Base-by-base conservation (phyloP, 352 stramenopile genomes). In the Peronospora belbahrii region DNA sequence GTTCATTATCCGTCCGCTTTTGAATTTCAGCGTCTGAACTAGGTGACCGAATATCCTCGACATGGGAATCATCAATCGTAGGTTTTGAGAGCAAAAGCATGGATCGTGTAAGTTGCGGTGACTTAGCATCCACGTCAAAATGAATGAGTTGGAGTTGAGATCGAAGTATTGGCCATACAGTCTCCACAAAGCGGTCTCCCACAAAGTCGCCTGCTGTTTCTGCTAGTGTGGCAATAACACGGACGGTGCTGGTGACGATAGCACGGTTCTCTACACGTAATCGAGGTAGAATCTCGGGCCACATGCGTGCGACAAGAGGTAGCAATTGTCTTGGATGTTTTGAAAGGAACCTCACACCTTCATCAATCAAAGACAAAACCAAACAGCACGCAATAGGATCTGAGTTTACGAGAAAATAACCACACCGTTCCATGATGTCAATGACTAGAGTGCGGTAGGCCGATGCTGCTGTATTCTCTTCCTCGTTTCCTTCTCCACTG, bases 111-210 rank as follows among this genome's bases (percentile, higher is more conserved):
- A 87, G 42, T 18, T 70, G 59, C 22, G 70, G 52, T 0, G 42
- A 35, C 28, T 49, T 61, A 6, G 56, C 38, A n/a, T 70, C 60
- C 5, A 27, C 11, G 15, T 42, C 56, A 22, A 69, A 57, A 24
- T 62, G 38, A 24, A 85, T 72, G 2, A 42, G 41, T 28, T 53
- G 14, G 14, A 94, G 52, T 33, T 86, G 55, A 10, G 42, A 45
- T 24, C 56, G 59, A 10, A 89, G 46, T 5, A 61, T 35, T 23
- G 83, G 80, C 83, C 83, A 94, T n/a, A 87, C 65, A 2, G 63
- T 74, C 48, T 91, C 69, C 6, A 92, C 73, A 51, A 94, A 92
- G 2, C 73, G 65, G 35, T 88, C 76, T 20, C 68, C 79, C 27
- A 94, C 76, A 44, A 92, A 92, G 42, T 94, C 83, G 0, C 69